A percentile compares a stretch with the other conserved stretches of the same genome.
Conservation (phyloP, 2,329 filamentous ascomycete species). For the Phyllosticta capitalensis region DNA sequence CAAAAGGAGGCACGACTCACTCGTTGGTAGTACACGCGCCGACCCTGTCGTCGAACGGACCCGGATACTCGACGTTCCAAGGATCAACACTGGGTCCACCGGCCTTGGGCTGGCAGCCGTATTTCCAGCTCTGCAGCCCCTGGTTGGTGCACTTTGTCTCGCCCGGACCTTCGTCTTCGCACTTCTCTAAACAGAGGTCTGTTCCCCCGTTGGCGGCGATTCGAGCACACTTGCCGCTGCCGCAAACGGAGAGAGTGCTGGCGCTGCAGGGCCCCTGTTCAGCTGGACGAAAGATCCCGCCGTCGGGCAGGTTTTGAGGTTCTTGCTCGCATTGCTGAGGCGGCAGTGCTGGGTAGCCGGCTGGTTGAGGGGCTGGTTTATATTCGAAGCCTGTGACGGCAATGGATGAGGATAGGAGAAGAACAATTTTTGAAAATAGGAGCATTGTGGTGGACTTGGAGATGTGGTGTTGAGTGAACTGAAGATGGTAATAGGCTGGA, state of each 20-base stretch:
- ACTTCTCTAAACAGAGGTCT: not conserved
- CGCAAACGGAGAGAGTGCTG: not conserved
- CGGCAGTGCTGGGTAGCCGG: not conserved
- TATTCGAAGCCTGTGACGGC: not conserved
- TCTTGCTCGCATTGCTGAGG: not conserved
- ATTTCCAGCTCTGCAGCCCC: not conserved
- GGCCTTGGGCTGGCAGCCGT: not conserved
- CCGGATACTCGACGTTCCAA: not conserved
- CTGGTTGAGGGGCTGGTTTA: not conserved
- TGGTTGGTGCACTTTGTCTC: not conserved
- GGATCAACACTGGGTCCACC: not conserved
- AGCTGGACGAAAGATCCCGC: not conserved
- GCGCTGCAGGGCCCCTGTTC: not conserved
- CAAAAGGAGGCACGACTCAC: not conserved
- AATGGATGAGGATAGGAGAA: not conserved
- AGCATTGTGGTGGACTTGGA: not conserved
- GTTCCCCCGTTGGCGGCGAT: not conserved
- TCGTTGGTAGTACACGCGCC: not conserved
- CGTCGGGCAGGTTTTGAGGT: not conserved
- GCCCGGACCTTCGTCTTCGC: not conserved
- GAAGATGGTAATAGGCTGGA: no score
- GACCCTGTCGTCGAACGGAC: not conserved
- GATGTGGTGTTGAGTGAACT: no score
- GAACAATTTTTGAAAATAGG: not conserved
- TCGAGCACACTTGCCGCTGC: not conserved